Conservation (phyloP, 495 filamentous ascomycete genomes). For the Immersiella caudata region DNA sequence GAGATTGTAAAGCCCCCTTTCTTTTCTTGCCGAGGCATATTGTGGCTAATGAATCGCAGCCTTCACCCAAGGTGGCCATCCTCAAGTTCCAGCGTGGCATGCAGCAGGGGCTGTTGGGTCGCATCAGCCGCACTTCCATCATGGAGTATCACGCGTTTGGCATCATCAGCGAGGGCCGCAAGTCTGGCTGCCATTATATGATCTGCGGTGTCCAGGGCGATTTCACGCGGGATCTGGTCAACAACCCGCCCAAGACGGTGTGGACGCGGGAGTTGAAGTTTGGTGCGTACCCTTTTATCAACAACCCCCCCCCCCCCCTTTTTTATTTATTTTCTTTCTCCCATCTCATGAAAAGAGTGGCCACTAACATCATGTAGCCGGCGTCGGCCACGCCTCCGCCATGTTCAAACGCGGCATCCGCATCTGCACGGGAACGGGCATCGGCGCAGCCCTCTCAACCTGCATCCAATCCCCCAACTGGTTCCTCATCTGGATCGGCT, state of each 20-base stretch:
- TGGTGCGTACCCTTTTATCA: constrained; percentile 37
- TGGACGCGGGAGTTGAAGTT: constrained; percentile 53
- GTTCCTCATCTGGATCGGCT: constrained; percentile 53
- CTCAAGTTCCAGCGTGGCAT: constrained; percentile 48
- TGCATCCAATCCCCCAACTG: constrained; percentile 50
- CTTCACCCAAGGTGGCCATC: constrained; percentile 48
- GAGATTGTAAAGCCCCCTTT: constrained; percentile 41
- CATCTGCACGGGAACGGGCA: constrained; percentile 49
- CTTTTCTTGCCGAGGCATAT: neutral
- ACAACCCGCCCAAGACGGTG: constrained; percentile 44
- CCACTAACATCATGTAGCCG: constrained; percentile 31
- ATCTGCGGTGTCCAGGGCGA: constrained; percentile 53
- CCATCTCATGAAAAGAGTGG: constrained; percentile 24
- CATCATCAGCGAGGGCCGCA: constrained; percentile 48
- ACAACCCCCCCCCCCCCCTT: neutral
- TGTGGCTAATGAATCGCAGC: constrained; percentile 30
- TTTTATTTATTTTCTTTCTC: neutral
- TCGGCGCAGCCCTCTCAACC: constrained; percentile 49
- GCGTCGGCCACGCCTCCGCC: constrained; percentile 48
- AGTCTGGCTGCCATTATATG: constrained; percentile 46
- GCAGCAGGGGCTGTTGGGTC: constrained; percentile 50
- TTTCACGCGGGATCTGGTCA: constrained; percentile 45
- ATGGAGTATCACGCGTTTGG: constrained; percentile 54
- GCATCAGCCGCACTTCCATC: constrained; percentile 49
- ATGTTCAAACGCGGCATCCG: constrained; percentile 53